Base-by-base conservation (phyloP, 2,329 filamentous ascomycete species). In the Fusarium equiseti region DNA sequence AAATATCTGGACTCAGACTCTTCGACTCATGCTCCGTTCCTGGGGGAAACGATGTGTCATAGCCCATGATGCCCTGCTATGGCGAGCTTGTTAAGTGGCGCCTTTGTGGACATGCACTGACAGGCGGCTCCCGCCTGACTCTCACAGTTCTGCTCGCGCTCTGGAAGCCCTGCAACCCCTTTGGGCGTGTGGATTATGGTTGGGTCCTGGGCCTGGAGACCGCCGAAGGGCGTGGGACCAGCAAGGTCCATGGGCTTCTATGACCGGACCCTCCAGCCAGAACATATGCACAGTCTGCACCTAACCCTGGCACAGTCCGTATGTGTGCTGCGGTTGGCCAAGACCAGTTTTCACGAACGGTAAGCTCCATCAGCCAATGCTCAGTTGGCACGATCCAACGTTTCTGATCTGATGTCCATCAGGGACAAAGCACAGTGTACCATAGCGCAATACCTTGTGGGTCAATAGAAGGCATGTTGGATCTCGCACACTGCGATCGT, bases 81-180 rank as follows among this genome's bases (percentile, higher is more conserved):
- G 73, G 70, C 53, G 72, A 76, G 72, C 72, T 75, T 75, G 73
- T 75, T 67, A 66, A 67, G 73, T 75, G 73, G 73, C 72, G 60
- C 73, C 64, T 65, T 59, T 35, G 67, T 73, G 70, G 69, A 59
- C 54, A 71, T 62, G 42, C 59, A 73, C 53, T 66, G 58, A 63
- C 58, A 73, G 71, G 63, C 66, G 66, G 57, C 62, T 74, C 60
- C 70, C 73, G 73, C 72, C 72, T 75, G 73, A 73, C 73, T 70
- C 63, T 75, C 44, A 44, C 66, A 70, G 43, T 66, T 67, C 59
- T 55, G 40, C 57, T 59, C 57, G 70, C 64, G 59, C 46, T 49
- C 67, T 70, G 62, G 26, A 63, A 60, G 61, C 69, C 66, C 63
- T 66, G 63, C 38, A 59, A 66, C 52, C 53, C 53, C 53, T 60